Conservation (phyloP, 2,329 filamentous ascomycete genomes). For the Apiospora malaysiana region DNA sequence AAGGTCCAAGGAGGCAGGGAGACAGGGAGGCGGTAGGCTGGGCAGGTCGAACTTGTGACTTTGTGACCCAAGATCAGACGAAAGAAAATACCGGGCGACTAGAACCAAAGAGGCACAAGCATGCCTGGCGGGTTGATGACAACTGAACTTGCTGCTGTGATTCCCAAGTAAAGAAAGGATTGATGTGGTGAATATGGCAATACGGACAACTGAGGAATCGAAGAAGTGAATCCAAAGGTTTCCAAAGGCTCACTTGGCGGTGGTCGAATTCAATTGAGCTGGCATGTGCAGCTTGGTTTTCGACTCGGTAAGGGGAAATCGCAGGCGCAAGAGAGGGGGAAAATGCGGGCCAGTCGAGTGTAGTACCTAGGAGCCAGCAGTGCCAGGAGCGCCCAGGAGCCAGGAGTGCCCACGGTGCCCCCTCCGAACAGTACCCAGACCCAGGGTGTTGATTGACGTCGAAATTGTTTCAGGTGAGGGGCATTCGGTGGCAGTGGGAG, state of each 20-base stretch:
- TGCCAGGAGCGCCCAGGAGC: no score
- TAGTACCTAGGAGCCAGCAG: not conserved
- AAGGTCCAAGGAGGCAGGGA: not conserved
- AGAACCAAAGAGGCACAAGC: not conserved
- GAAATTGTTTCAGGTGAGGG: slow-evolving; percentile 6
- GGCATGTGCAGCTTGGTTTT: slow-evolving; percentile 13
- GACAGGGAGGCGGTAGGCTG: no score
- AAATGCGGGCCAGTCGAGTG: slow-evolving; percentile 10
- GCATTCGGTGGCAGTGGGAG: not conserved
- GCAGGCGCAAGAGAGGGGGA: slow-evolving; percentile 18
- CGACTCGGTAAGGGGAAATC: slow-evolving; percentile 10
- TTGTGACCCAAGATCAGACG: slow-evolving; percentile 7
- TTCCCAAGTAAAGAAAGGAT: not conserved
- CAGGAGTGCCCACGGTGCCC: not conserved
- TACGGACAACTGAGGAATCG: not conserved
- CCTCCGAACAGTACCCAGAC: no score
- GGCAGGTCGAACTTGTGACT: not conserved
- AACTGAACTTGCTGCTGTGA: not conserved
- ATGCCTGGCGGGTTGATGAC: not conserved
- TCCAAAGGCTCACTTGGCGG: not conserved
- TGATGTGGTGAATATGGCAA: not conserved
- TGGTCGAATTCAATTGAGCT: slow-evolving; percentile 3
- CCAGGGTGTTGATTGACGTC: slow-evolving; percentile 8
- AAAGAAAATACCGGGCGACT: not conserved
- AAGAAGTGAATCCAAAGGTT: not conserved